Percentiles rank a stretch among this genome's conserved stretches.
Evolutionary conservation across 768 basidiomycete species (phyloP).

Genomic region (Artomyces pyxidatus): DNA sequence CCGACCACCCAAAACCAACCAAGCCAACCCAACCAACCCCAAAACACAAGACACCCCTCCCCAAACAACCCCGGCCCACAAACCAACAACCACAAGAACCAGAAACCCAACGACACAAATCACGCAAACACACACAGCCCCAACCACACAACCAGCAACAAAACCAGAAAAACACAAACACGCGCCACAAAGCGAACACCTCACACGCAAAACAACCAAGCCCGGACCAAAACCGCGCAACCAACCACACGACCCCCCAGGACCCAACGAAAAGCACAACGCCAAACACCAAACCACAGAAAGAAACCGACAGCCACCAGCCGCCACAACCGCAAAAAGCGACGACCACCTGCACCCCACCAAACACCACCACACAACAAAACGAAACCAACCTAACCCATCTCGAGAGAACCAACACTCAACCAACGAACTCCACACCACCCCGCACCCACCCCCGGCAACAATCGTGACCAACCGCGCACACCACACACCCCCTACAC

Average conservation of each 20-base stretch:
- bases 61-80: constrained; percentile 52
- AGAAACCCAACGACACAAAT: constrained; percentile 30
- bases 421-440: constrained; percentile 60
- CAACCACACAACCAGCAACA: too few relatives aligned
- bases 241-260: too few relatives aligned
- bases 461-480: constrained; percentile 67
- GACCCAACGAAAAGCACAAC: constrained; percentile 30
- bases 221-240: too few relatives aligned
- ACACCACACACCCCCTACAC: constrained; percentile 52
- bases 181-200: too few relatives aligned
- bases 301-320: background rate
- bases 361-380: too few relatives aligned
- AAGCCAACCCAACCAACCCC: constrained; percentile 43
- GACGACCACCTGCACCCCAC: constrained; percentile 54
- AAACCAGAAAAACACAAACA: too few relatives aligned
- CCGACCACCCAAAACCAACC: constrained; percentile 55
- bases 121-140: too few relatives aligned
- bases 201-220: too few relatives aligned
- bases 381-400: too few relatives aligned
- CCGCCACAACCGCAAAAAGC: constrained; percentile 43
- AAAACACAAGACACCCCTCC: constrained; percentile 31
- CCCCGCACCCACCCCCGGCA: constrained; percentile 69
- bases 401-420: constrained; percentile 58
- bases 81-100: constrained; percentile 24
- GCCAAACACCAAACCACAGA: constrained; percentile 31